phyloP scores from a whole-genome alignment of 805 yeast genomes.

The Pichia heedii region DNA sequence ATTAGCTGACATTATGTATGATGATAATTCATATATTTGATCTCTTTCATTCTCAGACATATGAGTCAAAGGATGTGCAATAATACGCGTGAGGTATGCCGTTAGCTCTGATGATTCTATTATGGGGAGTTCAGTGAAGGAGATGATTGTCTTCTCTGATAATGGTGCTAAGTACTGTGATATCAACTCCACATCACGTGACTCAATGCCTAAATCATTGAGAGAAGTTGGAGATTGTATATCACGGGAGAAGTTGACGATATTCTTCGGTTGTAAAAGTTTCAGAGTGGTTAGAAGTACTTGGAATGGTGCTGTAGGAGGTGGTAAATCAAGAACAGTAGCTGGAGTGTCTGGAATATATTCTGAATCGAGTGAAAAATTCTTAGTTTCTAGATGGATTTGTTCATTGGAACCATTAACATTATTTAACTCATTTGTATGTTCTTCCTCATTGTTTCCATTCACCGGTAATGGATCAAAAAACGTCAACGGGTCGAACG shows the following conservation, averaged over 20 bases:
- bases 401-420: not conserved
- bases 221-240: not conserved
- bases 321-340: not conserved
- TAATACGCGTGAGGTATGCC: constrained; percentile 39
- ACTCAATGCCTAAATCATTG: not conserved
- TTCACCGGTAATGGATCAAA: constrained; percentile 2
- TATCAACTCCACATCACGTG: not conserved
- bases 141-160: not conserved
- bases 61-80: constrained; percentile 44
- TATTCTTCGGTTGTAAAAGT: not conserved
- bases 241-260: not conserved
- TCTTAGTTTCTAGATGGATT: no score
- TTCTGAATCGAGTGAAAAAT: no score
- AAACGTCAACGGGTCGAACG: constrained; percentile 5
- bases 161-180: not conserved
- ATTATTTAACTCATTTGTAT: not conserved
- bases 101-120: constrained; percentile 28
- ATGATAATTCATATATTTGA: constrained; percentile 43
- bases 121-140: constrained; percentile 3
- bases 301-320: not conserved
- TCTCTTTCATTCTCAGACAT: constrained; percentile 29
- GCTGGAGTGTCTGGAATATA: no score
- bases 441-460: not conserved
- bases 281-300: not conserved
- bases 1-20: constrained; percentile 63